Evolutionary conservation across 2,329 filamentous ascomycete genomes (phyloP).

Genomic region (Calonectria pauciramosa): DNA sequence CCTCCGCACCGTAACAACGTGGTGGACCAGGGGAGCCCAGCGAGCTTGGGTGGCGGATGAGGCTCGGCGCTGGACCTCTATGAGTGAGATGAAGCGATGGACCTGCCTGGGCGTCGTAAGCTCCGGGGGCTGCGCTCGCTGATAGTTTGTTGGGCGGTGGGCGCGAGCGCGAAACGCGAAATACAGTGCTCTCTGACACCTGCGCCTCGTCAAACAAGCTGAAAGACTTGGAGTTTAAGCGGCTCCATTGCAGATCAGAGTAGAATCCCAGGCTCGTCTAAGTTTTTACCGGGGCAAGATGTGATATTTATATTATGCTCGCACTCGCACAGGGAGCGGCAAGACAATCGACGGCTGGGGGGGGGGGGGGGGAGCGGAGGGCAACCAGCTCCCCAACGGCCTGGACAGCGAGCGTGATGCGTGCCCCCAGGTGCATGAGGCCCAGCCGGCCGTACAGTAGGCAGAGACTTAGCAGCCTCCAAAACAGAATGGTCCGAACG

Average conservation of each 20-base stretch:
- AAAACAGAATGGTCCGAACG: background rate
- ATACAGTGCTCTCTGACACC: conserved; percentile 3
- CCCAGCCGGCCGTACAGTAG: conserved; percentile 10
- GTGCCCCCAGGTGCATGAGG: background rate
- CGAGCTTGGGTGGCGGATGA: conserved; percentile 25
- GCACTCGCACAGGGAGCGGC: background rate
- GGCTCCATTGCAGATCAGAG: conserved; percentile 10
- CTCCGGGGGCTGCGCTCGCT: conserved; percentile 20
- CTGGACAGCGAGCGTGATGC: conserved; percentile 10
- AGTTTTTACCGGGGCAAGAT: conserved; percentile 14
- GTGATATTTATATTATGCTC: conserved; percentile 27
- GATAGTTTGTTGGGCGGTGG: conserved; percentile 19
- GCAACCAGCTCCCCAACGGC: conserved; percentile 28
- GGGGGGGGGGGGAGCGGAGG: background rate
- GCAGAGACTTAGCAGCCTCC: background rate
- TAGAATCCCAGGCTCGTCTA: background rate
- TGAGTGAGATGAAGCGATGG: conserved; percentile 4
- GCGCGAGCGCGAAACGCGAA: conserved; percentile 25
- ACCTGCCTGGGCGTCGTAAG: conserved; percentile 23
- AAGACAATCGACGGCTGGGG: background rate
- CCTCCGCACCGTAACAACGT: conserved; percentile 1
- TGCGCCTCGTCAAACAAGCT: conserved; percentile 30
- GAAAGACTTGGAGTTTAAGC: background rate
- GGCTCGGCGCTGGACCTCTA: conserved; percentile 23
- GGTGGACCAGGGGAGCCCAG: conserved; percentile 23